Evolutionary conservation across 345 rosid genomes (phyloP).

Genomic region (Diplotaxis tenuifolia): DNA sequence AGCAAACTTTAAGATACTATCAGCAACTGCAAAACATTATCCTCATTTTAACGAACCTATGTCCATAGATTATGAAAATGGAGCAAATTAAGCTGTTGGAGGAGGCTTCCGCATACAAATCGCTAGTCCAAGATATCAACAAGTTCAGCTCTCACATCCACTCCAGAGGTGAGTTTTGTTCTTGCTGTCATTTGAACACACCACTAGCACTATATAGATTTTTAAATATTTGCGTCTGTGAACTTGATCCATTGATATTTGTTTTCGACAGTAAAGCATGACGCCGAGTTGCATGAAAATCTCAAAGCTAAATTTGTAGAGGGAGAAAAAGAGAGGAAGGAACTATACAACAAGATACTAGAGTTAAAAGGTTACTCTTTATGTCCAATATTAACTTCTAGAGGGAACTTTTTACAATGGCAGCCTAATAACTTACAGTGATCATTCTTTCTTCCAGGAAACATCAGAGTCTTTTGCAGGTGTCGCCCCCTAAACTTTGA

Average conservation of each 20-base stretch:
- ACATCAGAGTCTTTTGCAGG: conserved; percentile 93
- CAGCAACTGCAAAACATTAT: not conserved
- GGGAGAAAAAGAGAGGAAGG: conserved; percentile 69
- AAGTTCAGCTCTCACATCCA: conserved; percentile 48
- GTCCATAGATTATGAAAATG: conserved; percentile 77
- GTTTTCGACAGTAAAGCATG: conserved; percentile 57
- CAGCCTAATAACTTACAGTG: conserved; percentile 23
- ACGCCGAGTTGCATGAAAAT: conserved; percentile 55
- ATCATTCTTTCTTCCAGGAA: conserved; percentile 56
- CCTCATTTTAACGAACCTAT: conserved; percentile 3
- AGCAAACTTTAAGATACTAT: conserved; percentile 11
- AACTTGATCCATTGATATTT: conserved; percentile 12
- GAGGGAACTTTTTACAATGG: not conserved
- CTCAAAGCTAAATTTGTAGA: conserved; percentile 62
- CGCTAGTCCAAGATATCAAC: conserved; percentile 50
- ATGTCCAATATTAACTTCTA: not conserved
- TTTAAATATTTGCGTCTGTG: not conserved
- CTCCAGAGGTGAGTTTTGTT: conserved; percentile 52
- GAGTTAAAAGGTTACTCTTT: conserved; percentile 77
- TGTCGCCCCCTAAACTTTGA: conserved; percentile 81
- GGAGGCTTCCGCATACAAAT: conserved; percentile 63
- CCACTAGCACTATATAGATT: not conserved
- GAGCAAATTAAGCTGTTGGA: conserved; percentile 76
- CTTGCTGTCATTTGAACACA: conserved; percentile 9
- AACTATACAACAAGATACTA: conserved; percentile 86